These are phyloP conservation scores for Sanguinoderma infundibulare DNA, from an alignment of 1,284 basidiomycete genomes.

Conservation along the genomic window DNA sequence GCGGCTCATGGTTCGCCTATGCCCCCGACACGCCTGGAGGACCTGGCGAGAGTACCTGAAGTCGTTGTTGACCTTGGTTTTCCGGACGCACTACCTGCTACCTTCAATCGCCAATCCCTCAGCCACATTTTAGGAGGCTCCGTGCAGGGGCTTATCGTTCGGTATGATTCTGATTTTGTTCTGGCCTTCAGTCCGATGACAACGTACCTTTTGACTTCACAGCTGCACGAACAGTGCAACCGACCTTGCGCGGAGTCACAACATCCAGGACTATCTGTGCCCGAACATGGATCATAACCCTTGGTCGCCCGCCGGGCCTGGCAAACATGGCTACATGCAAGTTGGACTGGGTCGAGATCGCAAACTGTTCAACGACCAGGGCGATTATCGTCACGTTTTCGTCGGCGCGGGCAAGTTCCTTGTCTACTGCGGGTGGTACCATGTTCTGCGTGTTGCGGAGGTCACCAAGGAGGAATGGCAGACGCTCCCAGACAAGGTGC, in stretches of 20 bases:
- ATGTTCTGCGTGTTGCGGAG: slow-evolving; percentile 22
- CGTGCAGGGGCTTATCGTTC: slow-evolving; percentile 26
- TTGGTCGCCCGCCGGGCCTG: slow-evolving; percentile 28
- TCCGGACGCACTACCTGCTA: slow-evolving; percentile 4
- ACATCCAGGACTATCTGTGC: slow-evolving; percentile 25
- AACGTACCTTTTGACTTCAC: background rate
- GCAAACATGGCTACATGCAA: slow-evolving; percentile 30
- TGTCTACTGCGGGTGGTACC: slow-evolving; percentile 27
- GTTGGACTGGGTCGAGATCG: slow-evolving; percentile 29
- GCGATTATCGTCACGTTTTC: slow-evolving; percentile 25
- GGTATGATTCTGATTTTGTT: slow-evolving; percentile 19
- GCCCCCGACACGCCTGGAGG: slow-evolving; percentile 12
- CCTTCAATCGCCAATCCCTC: slow-evolving; percentile 26
- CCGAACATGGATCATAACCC: slow-evolving; percentile 32
- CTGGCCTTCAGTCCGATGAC: too few species aligned
- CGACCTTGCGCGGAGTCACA: slow-evolving; percentile 19
- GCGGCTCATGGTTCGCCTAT: slow-evolving; percentile 18
- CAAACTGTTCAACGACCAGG: slow-evolving; percentile 22
- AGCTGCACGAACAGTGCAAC: slow-evolving; percentile 24
- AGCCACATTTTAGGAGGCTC: slow-evolving; percentile 25
- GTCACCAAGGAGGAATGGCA: slow-evolving; percentile 27
- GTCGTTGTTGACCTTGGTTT: slow-evolving; percentile 17
- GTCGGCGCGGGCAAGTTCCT: slow-evolving; percentile 24
- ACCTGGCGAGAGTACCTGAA: slow-evolving; percentile 15
- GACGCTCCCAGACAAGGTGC: slow-evolving; percentile 25